Evolutionary conservation across 2,329 filamentous ascomycete species (phyloP).

Genomic region (Diplodia scrobiculata): DNA sequence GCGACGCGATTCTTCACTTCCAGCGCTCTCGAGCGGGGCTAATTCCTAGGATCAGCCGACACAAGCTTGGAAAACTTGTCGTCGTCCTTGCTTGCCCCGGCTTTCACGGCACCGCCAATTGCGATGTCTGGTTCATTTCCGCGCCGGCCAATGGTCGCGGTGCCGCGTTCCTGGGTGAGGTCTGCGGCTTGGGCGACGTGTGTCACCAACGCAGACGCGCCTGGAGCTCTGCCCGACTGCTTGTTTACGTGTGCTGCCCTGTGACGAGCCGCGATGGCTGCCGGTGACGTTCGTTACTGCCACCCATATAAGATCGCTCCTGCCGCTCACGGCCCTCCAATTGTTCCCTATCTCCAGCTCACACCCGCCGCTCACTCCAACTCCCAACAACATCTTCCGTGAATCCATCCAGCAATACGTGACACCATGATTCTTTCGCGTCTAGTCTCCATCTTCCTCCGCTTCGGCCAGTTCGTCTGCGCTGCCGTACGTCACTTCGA

Average conservation of each 20-base stretch:
- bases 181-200: conserved; percentile 7
- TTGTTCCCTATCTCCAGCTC: background rate
- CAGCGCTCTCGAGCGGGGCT: background rate
- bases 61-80: background rate
- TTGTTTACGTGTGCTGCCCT: conserved; percentile 17
- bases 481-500: conserved; percentile 56
- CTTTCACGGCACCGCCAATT: conserved; percentile 9
- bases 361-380: background rate
- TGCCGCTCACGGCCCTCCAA: background rate
- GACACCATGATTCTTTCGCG: conserved; percentile 52
- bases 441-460: conserved; percentile 60
- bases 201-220: conserved; percentile 10
- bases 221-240: background rate
- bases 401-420: background rate
- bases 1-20: conserved; percentile 10
- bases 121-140: conserved; percentile 12
- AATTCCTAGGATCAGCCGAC: conserved; percentile 9
- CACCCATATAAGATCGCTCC: conserved; percentile 6
- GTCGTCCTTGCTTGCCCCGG: conserved; percentile 24
- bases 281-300: background rate
- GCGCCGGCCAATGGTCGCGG: conserved; percentile 3
- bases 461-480: conserved; percentile 66
- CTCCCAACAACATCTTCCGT: background rate
- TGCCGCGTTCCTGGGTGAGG: background rate
- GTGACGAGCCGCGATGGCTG: conserved; percentile 5